These are phyloP conservation scores for Paramecium biaurelia DNA, from an alignment of 73 alveolate genomes.

Conservation along the genomic window DNA sequence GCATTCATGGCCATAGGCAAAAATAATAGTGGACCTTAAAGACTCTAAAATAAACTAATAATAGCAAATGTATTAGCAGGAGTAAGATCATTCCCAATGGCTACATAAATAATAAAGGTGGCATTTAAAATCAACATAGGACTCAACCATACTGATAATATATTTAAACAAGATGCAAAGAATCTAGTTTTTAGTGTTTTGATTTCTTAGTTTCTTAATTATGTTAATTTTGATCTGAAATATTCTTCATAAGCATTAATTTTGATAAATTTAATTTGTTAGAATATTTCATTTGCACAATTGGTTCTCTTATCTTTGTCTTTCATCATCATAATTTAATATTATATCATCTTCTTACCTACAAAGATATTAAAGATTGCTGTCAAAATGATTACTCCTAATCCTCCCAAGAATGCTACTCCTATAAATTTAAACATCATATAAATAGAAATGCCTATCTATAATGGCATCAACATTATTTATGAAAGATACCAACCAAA, in stretches of 20 bases:
- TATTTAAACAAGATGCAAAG: background rate
- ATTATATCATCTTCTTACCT: conserved; percentile 21
- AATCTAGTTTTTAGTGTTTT: background rate
- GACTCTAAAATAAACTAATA: conserved; percentile 3
- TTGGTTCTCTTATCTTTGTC: conserved; percentile 84
- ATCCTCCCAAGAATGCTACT: conserved; percentile 49
- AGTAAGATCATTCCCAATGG: background rate
- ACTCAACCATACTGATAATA: conserved; percentile 3
- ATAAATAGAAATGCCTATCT: conserved; percentile 24
- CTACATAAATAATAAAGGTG: background rate
- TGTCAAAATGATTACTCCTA: conserved; percentile 44
- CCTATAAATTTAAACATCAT: conserved; percentile 49
- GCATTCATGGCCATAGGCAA: conserved; percentile 18
- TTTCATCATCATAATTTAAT: conserved; percentile 72
- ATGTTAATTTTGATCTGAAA: conserved; percentile 69
- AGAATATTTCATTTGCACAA: conserved; percentile 81
- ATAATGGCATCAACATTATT: conserved; percentile 21
- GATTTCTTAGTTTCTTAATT: background rate
- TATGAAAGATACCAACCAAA: conserved; percentile 2
- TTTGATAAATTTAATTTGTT: conserved; percentile 86
- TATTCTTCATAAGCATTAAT: conserved; percentile 83
- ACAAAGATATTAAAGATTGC: background rate
- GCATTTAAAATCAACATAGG: conserved; percentile 51
- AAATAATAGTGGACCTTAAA: background rate
- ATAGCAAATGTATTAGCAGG: conserved; percentile 33